Percentiles rank a stretch among this genome's conserved stretches.
These are phyloP conservation scores for Conringia planisiliqua DNA, from an alignment of 345 rosid genomes.

Conservation along the genomic window DNA sequence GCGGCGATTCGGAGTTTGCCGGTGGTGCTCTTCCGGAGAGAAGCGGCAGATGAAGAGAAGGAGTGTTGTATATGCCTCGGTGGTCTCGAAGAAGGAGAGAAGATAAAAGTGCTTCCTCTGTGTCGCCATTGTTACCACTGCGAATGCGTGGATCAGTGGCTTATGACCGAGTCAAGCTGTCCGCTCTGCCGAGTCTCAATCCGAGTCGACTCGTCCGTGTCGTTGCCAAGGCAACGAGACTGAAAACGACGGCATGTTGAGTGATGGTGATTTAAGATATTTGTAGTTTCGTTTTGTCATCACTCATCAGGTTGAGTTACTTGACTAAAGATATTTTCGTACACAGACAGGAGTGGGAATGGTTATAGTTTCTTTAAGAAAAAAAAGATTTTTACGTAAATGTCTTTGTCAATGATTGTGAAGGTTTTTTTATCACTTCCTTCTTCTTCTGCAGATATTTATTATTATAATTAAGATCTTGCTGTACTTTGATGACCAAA, in stretches of 20 bases:
- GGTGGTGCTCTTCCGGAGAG: slow-evolving; percentile 20
- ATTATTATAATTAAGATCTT: not conserved
- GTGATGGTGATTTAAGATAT: slow-evolving; percentile 24
- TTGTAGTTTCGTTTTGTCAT: not conserved
- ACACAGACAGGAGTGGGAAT: slow-evolving; percentile 5
- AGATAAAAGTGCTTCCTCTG: slow-evolving; percentile 57
- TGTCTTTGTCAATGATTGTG: slow-evolving; percentile 11
- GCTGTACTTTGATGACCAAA: not conserved
- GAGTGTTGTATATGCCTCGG: slow-evolving; percentile 78
- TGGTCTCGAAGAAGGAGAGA: slow-evolving; percentile 62
- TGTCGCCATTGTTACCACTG: slow-evolving; percentile 65
- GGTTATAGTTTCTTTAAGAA: not conserved
- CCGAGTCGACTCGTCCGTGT: slow-evolving; percentile 28
- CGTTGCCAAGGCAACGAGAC: not conserved
- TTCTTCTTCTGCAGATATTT: slow-evolving; percentile 4
- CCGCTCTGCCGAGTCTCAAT: slow-evolving; percentile 61
- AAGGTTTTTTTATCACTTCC: not conserved
- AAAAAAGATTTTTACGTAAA: not conserved
- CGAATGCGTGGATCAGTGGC: slow-evolving; percentile 73
- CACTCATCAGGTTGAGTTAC: not conserved
- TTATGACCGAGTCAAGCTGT: slow-evolving; percentile 55
- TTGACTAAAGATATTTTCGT: not conserved
- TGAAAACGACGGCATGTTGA: slow-evolving; percentile 15
- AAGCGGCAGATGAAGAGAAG: slow-evolving; percentile 4
- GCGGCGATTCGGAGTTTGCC: slow-evolving; percentile 15